Evolutionary conservation across 148 eudicot species (phyloP), one percentile per base, ranked within the genome.

Genomic region (Limonium bicolor): DNA sequence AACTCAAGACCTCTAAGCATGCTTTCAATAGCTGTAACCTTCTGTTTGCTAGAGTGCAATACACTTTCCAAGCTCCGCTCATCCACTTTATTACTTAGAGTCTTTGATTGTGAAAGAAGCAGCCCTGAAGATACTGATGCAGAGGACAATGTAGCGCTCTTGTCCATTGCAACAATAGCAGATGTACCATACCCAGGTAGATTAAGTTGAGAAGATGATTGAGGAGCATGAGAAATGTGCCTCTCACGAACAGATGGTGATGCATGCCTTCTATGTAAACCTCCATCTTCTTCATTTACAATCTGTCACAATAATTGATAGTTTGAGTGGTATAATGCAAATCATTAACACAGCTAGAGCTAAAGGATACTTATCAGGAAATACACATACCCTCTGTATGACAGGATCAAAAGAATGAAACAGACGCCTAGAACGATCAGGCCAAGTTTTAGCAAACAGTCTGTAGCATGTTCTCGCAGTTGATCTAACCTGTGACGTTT

Each of bases 371-470:
- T 6, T 20, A 41, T 18, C 16, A 43, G 40, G 24, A 14, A 5
- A 18, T 23, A 43, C 27, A 14, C 15, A 14, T 73, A 90, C 99
- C 77, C 99, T 78, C 66, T 90, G 99, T 58, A 90, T 80, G 48
- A 81, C 88, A 58, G 95, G 88, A 65, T 90, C 99, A 43, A 85
- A 90, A 31, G 82, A 73, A 35, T 61, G 71, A 61, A 80, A 90
- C 39, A 90, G 58, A 34, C 94, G 76, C 34, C 86, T 68, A 17
- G 99, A 78, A 56, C 88, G 99, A 46, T 90, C 99, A n/a, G 99
- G 99, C 99, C 99, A 90, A 46, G 99, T 90, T 66, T 66, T 90
- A 13, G 88, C 73, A 61, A 90, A 90, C 88, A 90, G 60, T 63
- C 99, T 71, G 61, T 81, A 85, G 72, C 93, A 90, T 28, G 88